Evolutionary conservation across 1,284 basidiomycete genomes (phyloP).

Genomic region (Dichomitus squalens): DNA sequence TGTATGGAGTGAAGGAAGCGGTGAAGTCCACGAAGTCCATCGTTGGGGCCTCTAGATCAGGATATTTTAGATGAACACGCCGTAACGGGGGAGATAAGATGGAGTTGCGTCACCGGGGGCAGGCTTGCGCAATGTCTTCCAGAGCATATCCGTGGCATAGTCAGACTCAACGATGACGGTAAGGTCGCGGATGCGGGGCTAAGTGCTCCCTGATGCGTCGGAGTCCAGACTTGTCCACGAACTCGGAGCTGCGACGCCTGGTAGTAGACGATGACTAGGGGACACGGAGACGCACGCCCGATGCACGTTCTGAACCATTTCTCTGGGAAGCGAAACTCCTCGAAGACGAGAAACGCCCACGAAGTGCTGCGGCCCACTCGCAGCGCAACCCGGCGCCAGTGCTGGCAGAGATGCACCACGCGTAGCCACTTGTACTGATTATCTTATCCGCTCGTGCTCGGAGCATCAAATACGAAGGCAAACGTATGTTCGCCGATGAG

Average conservation of each 20-base stretch:
- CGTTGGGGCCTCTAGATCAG: constrained; percentile 1
- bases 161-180: constrained; percentile 7
- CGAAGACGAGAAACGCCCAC: constrained; percentile 12
- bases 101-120: not conserved
- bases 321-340: not conserved
- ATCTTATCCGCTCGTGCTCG: not conserved
- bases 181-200: constrained; percentile 2
- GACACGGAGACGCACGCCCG: not conserved
- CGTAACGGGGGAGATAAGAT: constrained; percentile 6
- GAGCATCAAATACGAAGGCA: not conserved
- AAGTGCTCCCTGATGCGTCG: not conserved
- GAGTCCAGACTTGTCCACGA: not conserved
- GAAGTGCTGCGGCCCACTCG: not conserved
- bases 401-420: constrained; percentile 4
- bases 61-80: not conserved
- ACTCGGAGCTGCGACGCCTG: not conserved
- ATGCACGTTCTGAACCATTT: not conserved
- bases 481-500: not conserved
- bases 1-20: not conserved
- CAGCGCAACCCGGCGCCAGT: constrained; percentile 7
- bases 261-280: constrained; percentile 10
- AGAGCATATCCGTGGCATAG: not conserved
- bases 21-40: not conserved
- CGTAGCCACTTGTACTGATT: constrained; percentile 6
- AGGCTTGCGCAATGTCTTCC: not conserved